Base-by-base conservation (phyloP, 148 eudicot species). In the Persicaria maculosa region DNA sequence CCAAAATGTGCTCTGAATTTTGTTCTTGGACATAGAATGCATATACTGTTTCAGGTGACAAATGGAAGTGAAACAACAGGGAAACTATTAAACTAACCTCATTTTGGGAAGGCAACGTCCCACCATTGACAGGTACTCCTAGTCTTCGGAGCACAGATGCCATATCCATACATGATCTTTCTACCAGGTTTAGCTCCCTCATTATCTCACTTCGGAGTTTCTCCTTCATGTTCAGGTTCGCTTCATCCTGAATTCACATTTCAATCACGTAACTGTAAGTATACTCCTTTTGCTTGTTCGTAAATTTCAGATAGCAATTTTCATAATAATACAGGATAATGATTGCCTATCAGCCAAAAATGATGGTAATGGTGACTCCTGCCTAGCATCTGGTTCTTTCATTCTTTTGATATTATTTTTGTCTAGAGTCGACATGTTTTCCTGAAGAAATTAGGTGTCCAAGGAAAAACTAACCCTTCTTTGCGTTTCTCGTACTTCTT, bases 401-500 rank as follows among this genome's bases (percentile, higher is more conserved):
- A 68, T 14, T 40, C 9, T 14, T 68, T 40, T 40, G 48, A 45
- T 6, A 40, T 20, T 9, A 31, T 31, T 15, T 68, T 40, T 65
- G 0, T 3, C 9, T 6, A 55, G 22, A 19, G 40, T 31, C 40
- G 1, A 31, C 40, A 31, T 31, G 17, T 17, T 17, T 16, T 58
- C 12, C 4, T 9, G 11, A 43, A 25, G 68, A 62, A 19, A 10
- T 19, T 3, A 22, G 5, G n/a, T 5, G 43, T 71, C 54, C 7
- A 71, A 0, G 12, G 16, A 50, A 71, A 53, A 76, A 64, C 47
- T 69, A 45, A 90, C 99, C 99, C 89, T 89, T 83, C 86, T 90
- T 70, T 88, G 85, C 64, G 84, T 78, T 78, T 88, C 86, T 64
- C 99, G 85, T 15, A 95, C 78, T 82, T 95, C 99, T 74, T 95